These are phyloP conservation scores for Cladosporium sp. DNA, from an alignment of 2,329 filamentous ascomycete species.

Conservation along the genomic window DNA sequence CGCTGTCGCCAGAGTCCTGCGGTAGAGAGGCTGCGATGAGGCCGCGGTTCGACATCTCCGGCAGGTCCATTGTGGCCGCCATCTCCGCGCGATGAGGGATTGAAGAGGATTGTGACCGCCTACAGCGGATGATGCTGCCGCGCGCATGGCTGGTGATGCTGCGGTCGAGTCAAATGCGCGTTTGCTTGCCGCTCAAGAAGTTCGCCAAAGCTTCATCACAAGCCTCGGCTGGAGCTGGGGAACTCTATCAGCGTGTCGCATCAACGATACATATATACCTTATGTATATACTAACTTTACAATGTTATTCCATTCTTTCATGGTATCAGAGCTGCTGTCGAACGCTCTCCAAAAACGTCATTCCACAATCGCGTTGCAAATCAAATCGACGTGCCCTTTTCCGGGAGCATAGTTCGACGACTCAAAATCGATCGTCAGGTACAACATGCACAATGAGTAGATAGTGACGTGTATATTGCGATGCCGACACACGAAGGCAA, in stretches of 20 bases:
- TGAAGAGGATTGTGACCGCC: slow-evolving; percentile 28
- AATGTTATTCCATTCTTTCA: too few relatives aligned
- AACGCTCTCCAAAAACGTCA: too few relatives aligned
- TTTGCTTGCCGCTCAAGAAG: background rate
- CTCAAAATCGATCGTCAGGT: background rate
- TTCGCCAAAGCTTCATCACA: background rate
- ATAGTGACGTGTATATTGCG: slow-evolving; percentile 9
- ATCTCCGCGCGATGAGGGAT: slow-evolving; percentile 30
- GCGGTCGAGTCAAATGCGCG: background rate
- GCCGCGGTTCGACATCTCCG: slow-evolving; percentile 15
- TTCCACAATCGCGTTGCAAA: too few relatives aligned
- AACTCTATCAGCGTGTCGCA: too few relatives aligned
- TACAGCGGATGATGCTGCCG: background rate
- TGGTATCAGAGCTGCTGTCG: too few relatives aligned
- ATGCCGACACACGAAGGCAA: background rate
- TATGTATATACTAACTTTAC: too few relatives aligned
- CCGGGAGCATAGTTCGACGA: too few relatives aligned
- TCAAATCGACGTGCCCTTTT: too few relatives aligned
- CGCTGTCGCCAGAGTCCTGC: slow-evolving; percentile 13
- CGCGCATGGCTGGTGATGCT: slow-evolving; percentile 8
- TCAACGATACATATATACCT: too few relatives aligned
- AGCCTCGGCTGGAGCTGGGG: background rate
- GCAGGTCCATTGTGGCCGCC: slow-evolving; percentile 34
- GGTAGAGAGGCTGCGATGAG: background rate
- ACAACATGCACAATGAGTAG: background rate